phyloP scores from a whole-genome alignment of 306 rosid species.

The Cucurbita moschata region DNA sequence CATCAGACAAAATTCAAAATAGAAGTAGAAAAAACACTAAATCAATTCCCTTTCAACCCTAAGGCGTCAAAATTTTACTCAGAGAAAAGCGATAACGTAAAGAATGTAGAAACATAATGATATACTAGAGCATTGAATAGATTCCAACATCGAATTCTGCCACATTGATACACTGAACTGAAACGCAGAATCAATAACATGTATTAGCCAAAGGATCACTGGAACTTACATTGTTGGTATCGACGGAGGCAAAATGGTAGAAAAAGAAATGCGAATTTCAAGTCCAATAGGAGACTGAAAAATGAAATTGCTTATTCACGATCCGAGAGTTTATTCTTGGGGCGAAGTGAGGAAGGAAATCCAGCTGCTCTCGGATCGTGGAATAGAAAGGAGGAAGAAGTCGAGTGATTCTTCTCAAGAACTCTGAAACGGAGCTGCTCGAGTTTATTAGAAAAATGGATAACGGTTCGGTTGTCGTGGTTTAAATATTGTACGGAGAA shows the following conservation, averaged over 20 bases:
- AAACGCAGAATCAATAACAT: not conserved
- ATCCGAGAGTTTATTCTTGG: not conserved
- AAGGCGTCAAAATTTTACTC: not conserved
- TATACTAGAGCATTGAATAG: not conserved
- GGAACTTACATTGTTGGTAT: not conserved
- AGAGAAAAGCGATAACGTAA: not conserved
- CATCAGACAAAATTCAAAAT: not conserved
- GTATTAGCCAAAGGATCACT: not conserved
- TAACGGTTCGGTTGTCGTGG: too few species aligned
- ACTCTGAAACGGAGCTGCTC: not conserved
- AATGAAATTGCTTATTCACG: not conserved
- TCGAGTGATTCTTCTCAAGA: not conserved
- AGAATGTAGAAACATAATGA: not conserved
- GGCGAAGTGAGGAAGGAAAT: not conserved
- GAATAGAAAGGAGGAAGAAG: not conserved
- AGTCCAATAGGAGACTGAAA: not conserved
- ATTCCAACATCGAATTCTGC: not conserved
- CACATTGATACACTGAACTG: not conserved
- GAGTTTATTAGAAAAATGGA: not conserved
- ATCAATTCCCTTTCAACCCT: not conserved
- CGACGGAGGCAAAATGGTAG: not conserved
- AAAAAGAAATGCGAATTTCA: not conserved
- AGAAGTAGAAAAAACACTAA: not conserved
- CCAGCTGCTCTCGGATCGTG: not conserved
- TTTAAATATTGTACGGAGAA: too few species aligned